Percentiles rank a stretch among this genome's conserved stretches.
Conservation (phyloP, 2,329 filamentous ascomycete genomes). For the Colletotrichum aenigma region DNA sequence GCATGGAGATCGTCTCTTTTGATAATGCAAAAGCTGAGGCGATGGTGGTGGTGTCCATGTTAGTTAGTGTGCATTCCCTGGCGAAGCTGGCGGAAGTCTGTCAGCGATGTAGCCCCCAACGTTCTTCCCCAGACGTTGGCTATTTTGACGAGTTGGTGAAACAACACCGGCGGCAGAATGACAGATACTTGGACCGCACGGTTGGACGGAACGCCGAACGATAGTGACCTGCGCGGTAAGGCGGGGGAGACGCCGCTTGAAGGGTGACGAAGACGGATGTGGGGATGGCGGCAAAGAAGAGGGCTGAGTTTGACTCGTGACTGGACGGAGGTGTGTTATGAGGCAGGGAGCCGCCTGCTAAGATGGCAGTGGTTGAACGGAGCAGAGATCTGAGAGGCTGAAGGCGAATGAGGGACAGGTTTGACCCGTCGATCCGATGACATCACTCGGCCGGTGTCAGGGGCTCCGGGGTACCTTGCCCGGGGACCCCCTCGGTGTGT, state of each 20-base stretch:
- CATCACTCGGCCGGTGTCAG: conserved; percentile 17
- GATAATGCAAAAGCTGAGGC: neutral
- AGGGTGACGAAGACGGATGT: neutral
- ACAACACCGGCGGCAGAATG: neutral
- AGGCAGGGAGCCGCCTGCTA: neutral
- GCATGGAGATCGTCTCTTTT: neutral
- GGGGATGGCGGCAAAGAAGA: neutral
- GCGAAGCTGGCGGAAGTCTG: neutral
- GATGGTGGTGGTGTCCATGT: neutral
- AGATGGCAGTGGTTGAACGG: neutral
- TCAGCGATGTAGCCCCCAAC: neutral
- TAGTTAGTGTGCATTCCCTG: neutral
- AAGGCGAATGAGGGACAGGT: neutral
- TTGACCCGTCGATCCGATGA: conserved; percentile 12
- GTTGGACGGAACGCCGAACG: neutral
- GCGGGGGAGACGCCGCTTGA: neutral
- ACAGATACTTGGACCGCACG: neutral
- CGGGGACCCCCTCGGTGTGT: neutral
- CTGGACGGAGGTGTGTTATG: neutral
- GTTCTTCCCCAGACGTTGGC: neutral
- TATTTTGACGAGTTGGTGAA: neutral
- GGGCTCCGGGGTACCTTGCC: conserved; percentile 7
- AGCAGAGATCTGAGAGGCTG: conserved; percentile 4
- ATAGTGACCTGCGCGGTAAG: neutral
- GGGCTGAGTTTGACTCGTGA: conserved; percentile 5